A percentile compares a stretch with the other conserved stretches of the same genome.
Conservation (phyloP, 2,329 filamentous ascomycete species). For the Cadophora gregata region DNA sequence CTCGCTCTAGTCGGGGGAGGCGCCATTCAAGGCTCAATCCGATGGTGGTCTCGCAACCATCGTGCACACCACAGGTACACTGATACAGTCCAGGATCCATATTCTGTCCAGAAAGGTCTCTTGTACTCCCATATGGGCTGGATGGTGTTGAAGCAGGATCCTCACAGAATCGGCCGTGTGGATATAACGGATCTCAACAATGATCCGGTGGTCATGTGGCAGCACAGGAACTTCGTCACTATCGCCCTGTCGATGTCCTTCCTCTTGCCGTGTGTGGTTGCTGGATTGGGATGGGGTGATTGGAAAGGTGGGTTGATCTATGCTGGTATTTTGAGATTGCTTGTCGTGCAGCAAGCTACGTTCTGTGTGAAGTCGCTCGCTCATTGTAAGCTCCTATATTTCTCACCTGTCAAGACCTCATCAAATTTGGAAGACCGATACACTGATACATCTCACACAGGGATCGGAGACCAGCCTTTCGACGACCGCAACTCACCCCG, state of each 20-base stretch:
- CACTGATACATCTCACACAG: background rate
- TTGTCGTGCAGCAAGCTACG: conserved; percentile 87
- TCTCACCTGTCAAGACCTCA: no score
- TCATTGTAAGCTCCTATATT: conserved; percentile 59
- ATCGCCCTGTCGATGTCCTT: conserved; percentile 76
- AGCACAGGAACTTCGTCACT: conserved; percentile 84
- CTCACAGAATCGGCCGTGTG: conserved; percentile 81
- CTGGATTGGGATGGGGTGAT: conserved; percentile 79
- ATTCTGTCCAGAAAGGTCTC: conserved; percentile 85
- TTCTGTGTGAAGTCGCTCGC: conserved; percentile 91
- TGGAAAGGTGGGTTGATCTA: conserved; percentile 82
- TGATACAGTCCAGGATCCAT: conserved; percentile 88
- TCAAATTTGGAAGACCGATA: background rate
- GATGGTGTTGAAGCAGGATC: conserved; percentile 92
- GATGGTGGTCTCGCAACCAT: conserved; percentile 87
- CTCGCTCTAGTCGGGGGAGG: conserved; percentile 79
- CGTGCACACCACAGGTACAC: conserved; percentile 88
- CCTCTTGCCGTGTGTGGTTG: conserved; percentile 72
- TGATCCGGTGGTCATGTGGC: conserved; percentile 81
- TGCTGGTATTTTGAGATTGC: conserved; percentile 80
- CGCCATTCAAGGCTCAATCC: conserved; percentile 81
- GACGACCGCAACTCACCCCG: conserved; percentile 89
- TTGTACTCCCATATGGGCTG: conserved; percentile 83
- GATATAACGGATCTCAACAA: conserved; percentile 87
- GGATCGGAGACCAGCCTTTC: conserved; percentile 85